Evolutionary conservation across 2,329 filamentous ascomycete species (phyloP), one percentile per base, ranked within the genome.

Genomic region (Cercospora sp.): DNA sequence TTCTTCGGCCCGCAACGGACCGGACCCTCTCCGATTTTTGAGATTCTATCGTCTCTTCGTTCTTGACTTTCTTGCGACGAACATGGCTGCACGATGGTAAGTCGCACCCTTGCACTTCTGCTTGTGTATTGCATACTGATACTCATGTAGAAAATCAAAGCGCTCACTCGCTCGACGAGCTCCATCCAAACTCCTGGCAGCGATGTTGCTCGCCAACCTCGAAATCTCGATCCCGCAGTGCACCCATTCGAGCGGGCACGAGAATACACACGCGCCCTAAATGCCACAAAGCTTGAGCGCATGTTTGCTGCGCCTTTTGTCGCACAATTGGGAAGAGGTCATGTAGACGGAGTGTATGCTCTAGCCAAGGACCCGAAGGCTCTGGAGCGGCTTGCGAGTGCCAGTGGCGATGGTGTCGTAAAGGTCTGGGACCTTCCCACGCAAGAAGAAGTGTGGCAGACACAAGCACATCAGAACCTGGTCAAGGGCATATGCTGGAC

Each of bases 401-500:
- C 92, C 53, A 93, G 90, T 73, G 94, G 94, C 71, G 95, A 99
- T 80, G 94, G 95, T 72, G 89, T 97, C 9, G 88, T 99, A 67
- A 99, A 99, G 81, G 91, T 95, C 37, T 97, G 93, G 93, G 90
- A 96, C 80, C 82, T 95, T 73, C 87, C 89, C 8, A 90, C 85
- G 70, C 84, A 88, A 66, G 88, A 91, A 30, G 90, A 95, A 77
- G 85, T 90, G 59, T 94, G 91, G 90, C 86, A 91, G 74, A 86
- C 87, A 3, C 88, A 91, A 71, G 94, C 93, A 26, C 96, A 99
- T 79, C 92, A 97, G 74, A 97, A 97, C 74, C 90, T 97, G 55
- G 92, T 98, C 74, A 97, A 97, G 83, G 91, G 91, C 13, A 85
- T 97, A 78, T 91, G 90, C 74, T 99, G 94, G 91, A 97, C 93